Percentiles rank a stretch among this genome's conserved stretches.
Evolutionary conservation across 1,284 basidiomycete species (phyloP).

Genomic region (Apiotrichum brassicae): DNA sequence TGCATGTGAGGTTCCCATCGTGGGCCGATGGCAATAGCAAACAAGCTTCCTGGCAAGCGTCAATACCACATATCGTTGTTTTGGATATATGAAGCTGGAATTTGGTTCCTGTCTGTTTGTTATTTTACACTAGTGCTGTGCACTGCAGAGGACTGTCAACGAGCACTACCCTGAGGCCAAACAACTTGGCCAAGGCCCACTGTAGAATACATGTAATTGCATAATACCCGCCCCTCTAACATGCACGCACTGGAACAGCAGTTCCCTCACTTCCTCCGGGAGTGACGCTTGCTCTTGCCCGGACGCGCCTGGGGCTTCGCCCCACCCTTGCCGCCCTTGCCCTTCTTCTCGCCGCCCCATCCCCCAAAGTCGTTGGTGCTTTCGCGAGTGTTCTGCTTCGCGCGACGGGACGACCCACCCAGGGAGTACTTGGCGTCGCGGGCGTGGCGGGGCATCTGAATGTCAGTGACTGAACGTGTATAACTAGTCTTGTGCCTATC

Average conservation of each 20-base stretch:
- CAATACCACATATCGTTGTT: too few relatives aligned
- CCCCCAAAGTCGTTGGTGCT: conserved; percentile 67
- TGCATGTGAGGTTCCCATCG: too few relatives aligned
- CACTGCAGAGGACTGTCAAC: too few relatives aligned
- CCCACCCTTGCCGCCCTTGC: conserved; percentile 40
- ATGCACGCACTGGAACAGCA: neutral
- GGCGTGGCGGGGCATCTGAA: conserved; percentile 55
- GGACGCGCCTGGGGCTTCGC: conserved; percentile 23
- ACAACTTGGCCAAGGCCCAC: too few relatives aligned
- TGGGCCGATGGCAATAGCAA: too few relatives aligned
- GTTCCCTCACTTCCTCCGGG: conserved; percentile 10
- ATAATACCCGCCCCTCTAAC: conserved; percentile 1
- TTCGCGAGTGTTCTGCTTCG: conserved; percentile 73
- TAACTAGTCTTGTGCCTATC: too few relatives aligned
- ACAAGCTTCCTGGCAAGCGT: too few relatives aligned
- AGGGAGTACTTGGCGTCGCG: conserved; percentile 77
- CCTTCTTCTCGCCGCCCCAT: conserved; percentile 43
- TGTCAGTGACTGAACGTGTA: too few relatives aligned
- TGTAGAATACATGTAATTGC: conserved; percentile 4
- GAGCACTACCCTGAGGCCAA: too few relatives aligned
- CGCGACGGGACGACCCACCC: conserved; percentile 56
- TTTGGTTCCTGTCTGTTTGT: too few relatives aligned
- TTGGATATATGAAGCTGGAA: too few relatives aligned
- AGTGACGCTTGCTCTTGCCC: conserved; percentile 29
- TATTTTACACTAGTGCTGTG: neutral